phyloP scores from a whole-genome alignment of 257 asterid species.

The Solanum piurae region DNA sequence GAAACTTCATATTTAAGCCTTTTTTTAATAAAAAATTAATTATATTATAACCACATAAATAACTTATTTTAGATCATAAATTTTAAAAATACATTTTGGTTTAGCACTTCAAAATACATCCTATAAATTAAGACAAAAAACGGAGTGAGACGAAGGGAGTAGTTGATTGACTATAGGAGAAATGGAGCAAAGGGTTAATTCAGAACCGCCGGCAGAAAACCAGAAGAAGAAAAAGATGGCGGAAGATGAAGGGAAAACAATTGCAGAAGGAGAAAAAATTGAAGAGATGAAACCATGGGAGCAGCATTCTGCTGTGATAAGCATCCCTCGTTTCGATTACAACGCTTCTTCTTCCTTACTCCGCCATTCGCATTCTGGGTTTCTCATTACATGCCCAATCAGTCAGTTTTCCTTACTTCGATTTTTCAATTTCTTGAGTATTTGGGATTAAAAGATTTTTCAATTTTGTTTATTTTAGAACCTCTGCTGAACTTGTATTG shows the following conservation, averaged over 20 bases:
- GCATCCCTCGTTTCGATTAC: conserved; percentile 40
- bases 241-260: neutral
- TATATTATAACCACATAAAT: too few species aligned
- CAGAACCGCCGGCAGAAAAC: neutral
- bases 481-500: neutral
- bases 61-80: neutral
- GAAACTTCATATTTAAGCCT: neutral
- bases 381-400: conserved; percentile 40
- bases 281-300: conserved; percentile 48
- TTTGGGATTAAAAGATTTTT: neutral
- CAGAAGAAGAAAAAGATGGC: neutral
- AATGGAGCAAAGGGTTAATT: neutral
- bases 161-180: neutral
- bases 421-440: neutral
- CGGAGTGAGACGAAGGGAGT: too few species aligned
- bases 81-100: too few species aligned
- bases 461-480: neutral
- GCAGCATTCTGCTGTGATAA: conserved; percentile 39
- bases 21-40: too few species aligned
- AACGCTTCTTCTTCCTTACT: conserved; percentile 30
- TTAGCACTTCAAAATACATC: too few species aligned
- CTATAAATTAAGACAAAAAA: too few species aligned
- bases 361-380: conserved; percentile 29
- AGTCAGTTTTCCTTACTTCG: conserved; percentile 7
- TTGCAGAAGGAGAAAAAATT: neutral